Base-by-base conservation (phyloP, 208 protist species). In the Angomonas ambiguus region DNA sequence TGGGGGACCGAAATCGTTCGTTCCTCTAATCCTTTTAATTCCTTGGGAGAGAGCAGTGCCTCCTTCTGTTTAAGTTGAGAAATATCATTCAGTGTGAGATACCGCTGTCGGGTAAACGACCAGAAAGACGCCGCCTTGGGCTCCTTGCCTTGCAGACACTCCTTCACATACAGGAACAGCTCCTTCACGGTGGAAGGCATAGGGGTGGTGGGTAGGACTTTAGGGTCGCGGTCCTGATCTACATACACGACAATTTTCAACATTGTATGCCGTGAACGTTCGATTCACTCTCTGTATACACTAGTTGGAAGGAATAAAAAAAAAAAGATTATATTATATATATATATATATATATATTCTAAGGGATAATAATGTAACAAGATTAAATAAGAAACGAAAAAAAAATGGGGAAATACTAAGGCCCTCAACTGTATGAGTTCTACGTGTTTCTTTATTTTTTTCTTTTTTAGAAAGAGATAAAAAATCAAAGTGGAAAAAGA, bases 51-150 rank as follows among this genome's bases (percentile, higher is more conserved):
- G 20, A 82, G 53, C 20, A 80, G 71, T 18, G 71, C 69, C 28
- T 45, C 31, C 55, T 65, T 32, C 42, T 79, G 67, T 18, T 60
- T 20, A 24, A 88, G 74, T 55, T 56, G 62, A 11, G 69, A 48
- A 20, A 80, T 27, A 1, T 34, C 35, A 20, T 67, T 65, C 16
- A 84, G 62, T 0, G 76, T 35, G 41, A 84, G 79, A 63, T 91
- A 91, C 18, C 75, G 51, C 16, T 67, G 13, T 25, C 57, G 60
- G 2, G 58, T 22, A 31, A 71, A 80, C 62, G 76, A 82, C 82
- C 85, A 91, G 73, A 78, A 88, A 30, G 76, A 88, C 51, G 88
- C 67, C 24, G 83, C 51, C 55, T 71, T 73, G 2, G 78, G 69
- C 1, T 34, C 62, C 11, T 55, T 69, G 27, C 68, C 64, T 8